Evolutionary conservation across 805 yeast species (phyloP), one percentile per base, ranked within the genome.

Genomic region (Candida gorgasii): DNA sequence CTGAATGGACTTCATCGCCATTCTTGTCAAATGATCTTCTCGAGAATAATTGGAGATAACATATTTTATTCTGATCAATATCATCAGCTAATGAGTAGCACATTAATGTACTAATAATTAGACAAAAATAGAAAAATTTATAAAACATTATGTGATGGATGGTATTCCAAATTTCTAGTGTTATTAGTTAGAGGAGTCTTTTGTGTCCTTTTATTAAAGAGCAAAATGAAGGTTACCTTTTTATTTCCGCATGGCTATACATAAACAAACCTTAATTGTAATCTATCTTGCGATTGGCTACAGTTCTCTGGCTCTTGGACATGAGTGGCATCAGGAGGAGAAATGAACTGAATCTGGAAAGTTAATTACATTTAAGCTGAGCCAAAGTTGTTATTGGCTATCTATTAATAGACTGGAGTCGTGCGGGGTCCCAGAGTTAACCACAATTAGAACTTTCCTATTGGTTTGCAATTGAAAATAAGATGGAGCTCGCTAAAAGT

Each of bases 401-500:
- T 29, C 15, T 13, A 12, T 27, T 27, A 27, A 27, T 12, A 27
- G 30, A 27, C 30, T 27, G 30, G 30, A 27, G 15, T 27, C 30
- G 30, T 27, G 30, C 12, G 15, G 30, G 15, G 30, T 12, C 15
- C 30, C 30, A 27, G 30, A 27, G n/a, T 27, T 27, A 27, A 27
- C n/a, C 30, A 27, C 30, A 27, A 27, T 27, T 12, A 27, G 30
- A 27, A 27, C 30, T 27, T 27, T 27, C n/a, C 15, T 13, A 27
- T 27, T 27, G 15, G 30, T 27, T 27, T 27, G 30, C 30, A 27
- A 27, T 27, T 27, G 15, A 27, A 27, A 27, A 27, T 27, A 27
- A 27, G 15, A 27, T 27, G 30, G 30, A 12, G 15, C 15, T 27
- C 30, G 30, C 14, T 27, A 27, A 27, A 27, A 27, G 30, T 27